Evolutionary conservation across 768 basidiomycete species (phyloP).

Genomic region (Nevesoporus exiguus): DNA sequence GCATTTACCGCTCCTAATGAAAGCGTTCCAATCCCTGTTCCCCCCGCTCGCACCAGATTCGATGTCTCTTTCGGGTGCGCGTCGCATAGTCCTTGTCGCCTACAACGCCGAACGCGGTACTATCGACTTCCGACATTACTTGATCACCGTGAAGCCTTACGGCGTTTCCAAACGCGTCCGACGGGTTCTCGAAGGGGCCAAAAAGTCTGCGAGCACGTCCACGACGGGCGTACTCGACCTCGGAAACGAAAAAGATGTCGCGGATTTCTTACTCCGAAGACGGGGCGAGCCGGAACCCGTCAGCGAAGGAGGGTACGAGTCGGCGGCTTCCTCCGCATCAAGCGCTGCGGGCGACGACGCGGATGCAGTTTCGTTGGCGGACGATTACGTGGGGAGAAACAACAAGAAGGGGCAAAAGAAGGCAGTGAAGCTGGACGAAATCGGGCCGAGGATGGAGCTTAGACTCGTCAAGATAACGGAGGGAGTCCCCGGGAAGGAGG

Average conservation of each 20-base stretch:
- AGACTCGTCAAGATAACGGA: slow-evolving; percentile 91
- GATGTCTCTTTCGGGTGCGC: slow-evolving; percentile 81
- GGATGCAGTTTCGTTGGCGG: slow-evolving; percentile 76
- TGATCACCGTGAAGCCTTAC: slow-evolving; percentile 93
- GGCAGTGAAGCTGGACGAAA: slow-evolving; percentile 88
- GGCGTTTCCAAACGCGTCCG: slow-evolving; percentile 92
- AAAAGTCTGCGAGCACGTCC: slow-evolving; percentile 26
- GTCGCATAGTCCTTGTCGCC: slow-evolving; percentile 88
- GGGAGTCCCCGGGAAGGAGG: slow-evolving; percentile 90
- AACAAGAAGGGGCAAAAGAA: slow-evolving; percentile 89
- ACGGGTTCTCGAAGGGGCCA: slow-evolving; percentile 69
- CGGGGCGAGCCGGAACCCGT: slow-evolving; percentile 54
- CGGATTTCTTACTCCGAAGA: slow-evolving; percentile 85
- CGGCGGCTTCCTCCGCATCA: slow-evolving; percentile 74
- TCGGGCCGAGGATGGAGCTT: slow-evolving; percentile 94
- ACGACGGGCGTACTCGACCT: slow-evolving; percentile 62
- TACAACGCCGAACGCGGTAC: slow-evolving; percentile 86
- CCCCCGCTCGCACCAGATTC: slow-evolving; percentile 85
- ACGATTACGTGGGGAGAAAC: slow-evolving; percentile 92
- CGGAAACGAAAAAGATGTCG: slow-evolving; percentile 88
- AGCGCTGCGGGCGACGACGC: slow-evolving; percentile 85
- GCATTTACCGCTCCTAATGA: slow-evolving; percentile 89
- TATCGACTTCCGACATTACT: slow-evolving; percentile 89
- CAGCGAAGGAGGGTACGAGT: slow-evolving; percentile 70
- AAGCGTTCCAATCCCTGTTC: slow-evolving; percentile 94